A percentile compares a stretch with the other conserved stretches of the same genome.
Evolutionary conservation across 1,284 basidiomycete genomes (phyloP).

Genomic region (Amylostereum chailletii): DNA sequence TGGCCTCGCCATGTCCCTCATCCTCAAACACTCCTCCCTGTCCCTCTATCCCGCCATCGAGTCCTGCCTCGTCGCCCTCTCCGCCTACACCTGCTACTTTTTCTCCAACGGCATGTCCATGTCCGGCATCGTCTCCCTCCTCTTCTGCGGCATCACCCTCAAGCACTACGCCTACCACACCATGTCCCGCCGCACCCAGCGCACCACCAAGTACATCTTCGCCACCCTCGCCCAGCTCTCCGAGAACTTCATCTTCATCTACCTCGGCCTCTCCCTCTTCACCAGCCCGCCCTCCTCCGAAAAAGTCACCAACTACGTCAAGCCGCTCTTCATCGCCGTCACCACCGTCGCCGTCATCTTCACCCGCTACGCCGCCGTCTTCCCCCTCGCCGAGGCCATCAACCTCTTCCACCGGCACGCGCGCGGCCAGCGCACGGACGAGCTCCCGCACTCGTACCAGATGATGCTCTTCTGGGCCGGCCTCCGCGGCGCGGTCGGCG

Average conservation of each 20-base stretch:
- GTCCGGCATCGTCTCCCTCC: constrained; percentile 95
- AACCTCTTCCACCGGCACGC: constrained; percentile 84
- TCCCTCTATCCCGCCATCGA: constrained; percentile 86
- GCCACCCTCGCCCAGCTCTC: constrained; percentile 87
- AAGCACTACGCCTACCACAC: constrained; percentile 99
- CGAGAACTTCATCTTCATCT: constrained; percentile 99
- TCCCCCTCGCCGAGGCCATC: constrained; percentile 93
- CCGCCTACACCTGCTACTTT: constrained; percentile 97
- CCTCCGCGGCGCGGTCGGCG: constrained; percentile 91
- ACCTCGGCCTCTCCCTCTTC: constrained; percentile 94
- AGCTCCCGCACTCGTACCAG: constrained; percentile 91
- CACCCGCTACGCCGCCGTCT: constrained; percentile 93
- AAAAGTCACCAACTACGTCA: constrained; percentile 80
- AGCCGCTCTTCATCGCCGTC: constrained; percentile 91
- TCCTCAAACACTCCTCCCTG: constrained; percentile 92
- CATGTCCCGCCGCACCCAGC: constrained; percentile 93
- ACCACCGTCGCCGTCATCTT: constrained; percentile 87
- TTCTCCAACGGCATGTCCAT: constrained; percentile 93
- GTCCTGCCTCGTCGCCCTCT: constrained; percentile 88
- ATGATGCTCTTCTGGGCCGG: constrained; percentile 99
- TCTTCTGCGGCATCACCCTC: constrained; percentile 98
- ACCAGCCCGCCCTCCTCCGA: constrained; percentile 68
- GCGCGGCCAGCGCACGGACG: constrained; percentile 78
- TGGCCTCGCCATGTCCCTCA: constrained; percentile 83
- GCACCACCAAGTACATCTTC: constrained; percentile 95